Conservation (phyloP, 2,329 filamentous ascomycete species). For the Aspergillus quadrilineatus region DNA sequence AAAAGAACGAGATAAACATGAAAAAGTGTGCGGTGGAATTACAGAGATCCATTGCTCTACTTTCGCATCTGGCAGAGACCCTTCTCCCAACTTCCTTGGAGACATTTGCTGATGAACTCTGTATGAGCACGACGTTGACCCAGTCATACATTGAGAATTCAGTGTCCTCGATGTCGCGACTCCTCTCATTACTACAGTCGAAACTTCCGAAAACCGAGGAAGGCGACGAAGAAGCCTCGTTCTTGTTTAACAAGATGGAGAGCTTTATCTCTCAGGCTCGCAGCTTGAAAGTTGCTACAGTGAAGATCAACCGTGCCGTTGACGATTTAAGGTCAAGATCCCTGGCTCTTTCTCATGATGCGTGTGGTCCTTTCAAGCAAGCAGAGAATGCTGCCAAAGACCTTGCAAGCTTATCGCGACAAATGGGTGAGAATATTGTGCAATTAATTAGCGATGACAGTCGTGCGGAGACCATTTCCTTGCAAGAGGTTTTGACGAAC, state of each 20-base stretch:
- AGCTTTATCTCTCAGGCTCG: slow-evolving; percentile 71
- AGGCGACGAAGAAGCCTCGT: slow-evolving; percentile 67
- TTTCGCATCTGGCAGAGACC: slow-evolving; percentile 81
- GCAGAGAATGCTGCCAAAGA: slow-evolving; percentile 65
- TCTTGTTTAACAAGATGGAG: slow-evolving; percentile 71
- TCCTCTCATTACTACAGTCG: slow-evolving; percentile 66
- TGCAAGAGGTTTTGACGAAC: slow-evolving; percentile 64
- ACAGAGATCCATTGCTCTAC: slow-evolving; percentile 77
- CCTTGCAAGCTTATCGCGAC: slow-evolving; percentile 65
- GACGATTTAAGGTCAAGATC: slow-evolving; percentile 75
- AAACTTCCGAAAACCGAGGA: slow-evolving; percentile 59
- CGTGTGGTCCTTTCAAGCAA: slow-evolving; percentile 66
- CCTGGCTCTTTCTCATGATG: slow-evolving; percentile 69
- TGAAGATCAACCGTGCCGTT: slow-evolving; percentile 73
- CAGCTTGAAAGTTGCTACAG: slow-evolving; percentile 77
- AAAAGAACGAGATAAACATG: slow-evolving; percentile 82
- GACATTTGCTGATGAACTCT: slow-evolving; percentile 73
- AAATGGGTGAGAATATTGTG: slow-evolving; percentile 66
- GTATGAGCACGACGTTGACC: slow-evolving; percentile 73
- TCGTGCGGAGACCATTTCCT: slow-evolving; percentile 64
- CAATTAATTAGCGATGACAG: slow-evolving; percentile 69
- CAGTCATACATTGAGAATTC: slow-evolving; percentile 80
- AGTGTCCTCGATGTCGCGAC: slow-evolving; percentile 64
- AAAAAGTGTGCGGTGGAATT: slow-evolving; percentile 78
- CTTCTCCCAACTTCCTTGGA: slow-evolving; percentile 70